Percentiles rank a stretch among this genome's conserved stretches.
Conservation (phyloP, 2,329 filamentous ascomycete species). For the Triangularia setosa region DNA sequence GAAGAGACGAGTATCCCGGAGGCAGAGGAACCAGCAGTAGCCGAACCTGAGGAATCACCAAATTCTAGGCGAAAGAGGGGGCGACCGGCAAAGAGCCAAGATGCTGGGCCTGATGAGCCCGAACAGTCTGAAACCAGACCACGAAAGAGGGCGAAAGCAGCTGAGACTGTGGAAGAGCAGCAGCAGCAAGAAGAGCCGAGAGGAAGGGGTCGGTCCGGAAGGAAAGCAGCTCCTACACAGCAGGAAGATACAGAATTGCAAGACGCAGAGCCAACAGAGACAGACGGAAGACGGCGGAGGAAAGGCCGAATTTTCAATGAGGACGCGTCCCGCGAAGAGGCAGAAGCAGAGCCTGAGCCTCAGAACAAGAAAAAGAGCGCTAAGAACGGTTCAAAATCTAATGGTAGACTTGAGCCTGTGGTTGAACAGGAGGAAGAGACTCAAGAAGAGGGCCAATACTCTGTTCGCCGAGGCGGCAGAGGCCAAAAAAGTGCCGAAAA, state of each 20-base stretch:
- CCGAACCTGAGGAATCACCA: background rate
- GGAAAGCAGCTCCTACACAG: background rate
- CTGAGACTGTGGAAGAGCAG: background rate
- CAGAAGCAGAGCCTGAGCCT: background rate
- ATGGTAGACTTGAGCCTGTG: background rate
- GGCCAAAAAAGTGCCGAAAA: slow-evolving; percentile 13
- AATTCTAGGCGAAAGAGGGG: slow-evolving; percentile 9
- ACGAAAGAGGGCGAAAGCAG: slow-evolving; percentile 15
- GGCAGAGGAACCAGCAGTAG: background rate
- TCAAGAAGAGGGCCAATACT: background rate
- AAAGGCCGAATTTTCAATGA: background rate
- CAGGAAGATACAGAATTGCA: background rate
- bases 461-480: slow-evolving; percentile 14
- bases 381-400: background rate
- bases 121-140: slow-evolving; percentile 9
- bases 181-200: background rate
- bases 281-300: background rate
- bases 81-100: slow-evolving; percentile 9
- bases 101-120: background rate
- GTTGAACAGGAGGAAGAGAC: slow-evolving; percentile 8
- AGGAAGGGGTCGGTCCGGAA: background rate
- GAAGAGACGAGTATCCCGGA: too few relatives aligned
- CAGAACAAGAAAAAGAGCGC: background rate
- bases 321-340: background rate
- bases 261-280: background rate